Percentiles rank a stretch among this genome's conserved stretches.
Evolutionary conservation across 306 rosid genomes (phyloP).

Genomic region (Acacia crassicarpa): DNA sequence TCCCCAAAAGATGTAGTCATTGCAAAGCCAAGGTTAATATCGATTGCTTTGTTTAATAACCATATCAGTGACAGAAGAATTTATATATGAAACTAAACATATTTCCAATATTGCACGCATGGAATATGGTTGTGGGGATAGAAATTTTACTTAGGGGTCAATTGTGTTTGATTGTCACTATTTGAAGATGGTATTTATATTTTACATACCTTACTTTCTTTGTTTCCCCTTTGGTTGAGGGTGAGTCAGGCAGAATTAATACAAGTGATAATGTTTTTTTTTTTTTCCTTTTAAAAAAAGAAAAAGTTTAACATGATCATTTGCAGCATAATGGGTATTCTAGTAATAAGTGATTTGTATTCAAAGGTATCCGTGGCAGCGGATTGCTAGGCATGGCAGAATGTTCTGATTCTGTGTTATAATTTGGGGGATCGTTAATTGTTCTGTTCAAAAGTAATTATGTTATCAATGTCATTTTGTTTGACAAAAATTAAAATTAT

Average conservation of each 20-base stretch:
- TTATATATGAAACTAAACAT: not conserved
- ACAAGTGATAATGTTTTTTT: not conserved
- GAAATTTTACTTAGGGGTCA: not conserved
- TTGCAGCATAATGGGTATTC: slow-evolving; percentile 2
- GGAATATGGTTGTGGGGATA: not conserved
- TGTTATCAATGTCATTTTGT: not conserved
- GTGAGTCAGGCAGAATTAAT: not conserved
- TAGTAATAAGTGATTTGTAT: not conserved
- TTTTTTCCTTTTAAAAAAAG: not conserved
- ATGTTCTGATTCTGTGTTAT: not conserved
- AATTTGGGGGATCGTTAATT: not conserved
- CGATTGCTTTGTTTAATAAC: slow-evolving; percentile 6
- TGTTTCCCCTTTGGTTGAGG: not conserved
- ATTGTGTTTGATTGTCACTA: not conserved
- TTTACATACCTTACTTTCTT: not conserved
- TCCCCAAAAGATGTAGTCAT: slow-evolving; percentile 96
- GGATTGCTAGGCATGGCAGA: slow-evolving; percentile 16
- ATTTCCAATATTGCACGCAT: not conserved
- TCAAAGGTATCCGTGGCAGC: not conserved
- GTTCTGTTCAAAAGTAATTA: not conserved
- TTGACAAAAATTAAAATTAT: slow-evolving; percentile 2
- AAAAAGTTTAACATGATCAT: not conserved
- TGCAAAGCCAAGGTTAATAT: slow-evolving; percentile 92
- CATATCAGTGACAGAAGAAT: not conserved
- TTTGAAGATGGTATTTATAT: not conserved